Percentiles rank a stretch among this genome's conserved stretches.
Evolutionary conservation across 495 filamentous ascomycete genomes (phyloP).

Genomic region (Sordaria brevicollis): DNA sequence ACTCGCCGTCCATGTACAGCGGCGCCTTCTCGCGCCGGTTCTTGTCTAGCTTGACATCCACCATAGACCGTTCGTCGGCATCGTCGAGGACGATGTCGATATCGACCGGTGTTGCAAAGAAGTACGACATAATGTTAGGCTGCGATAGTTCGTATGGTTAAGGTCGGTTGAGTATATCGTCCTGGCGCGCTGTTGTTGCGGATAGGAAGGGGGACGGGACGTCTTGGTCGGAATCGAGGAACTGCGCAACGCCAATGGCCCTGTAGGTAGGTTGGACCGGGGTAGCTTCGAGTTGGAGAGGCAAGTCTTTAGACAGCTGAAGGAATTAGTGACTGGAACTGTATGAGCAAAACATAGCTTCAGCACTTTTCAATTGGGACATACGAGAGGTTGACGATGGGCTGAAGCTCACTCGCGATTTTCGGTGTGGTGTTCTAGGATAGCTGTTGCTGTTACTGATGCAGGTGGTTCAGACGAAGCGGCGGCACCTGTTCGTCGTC

Average conservation of each 20-base stretch:
- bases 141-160: neutral
- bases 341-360: neutral
- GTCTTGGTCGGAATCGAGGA: neutral
- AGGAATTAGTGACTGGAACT: neutral
- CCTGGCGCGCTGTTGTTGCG: neutral
- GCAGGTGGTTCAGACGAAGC: neutral
- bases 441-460: neutral
- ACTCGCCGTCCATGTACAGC: conserved; percentile 96
- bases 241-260: neutral
- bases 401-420: neutral
- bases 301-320: neutral
- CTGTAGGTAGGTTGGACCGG: neutral
- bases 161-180: neutral
- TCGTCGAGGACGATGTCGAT: conserved; percentile 98
- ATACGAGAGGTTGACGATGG: neutral
- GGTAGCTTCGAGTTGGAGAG: neutral
- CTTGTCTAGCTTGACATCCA: conserved; percentile 98
- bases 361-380: neutral
- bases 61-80: conserved; percentile 82
- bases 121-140: conserved; percentile 76
- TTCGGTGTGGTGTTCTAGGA: neutral
- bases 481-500: neutral
- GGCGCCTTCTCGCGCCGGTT: conserved; percentile 91
- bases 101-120: conserved; percentile 95
- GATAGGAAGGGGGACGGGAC: neutral